Percentiles rank a stretch among this genome's conserved stretches.
phyloP scores from a whole-genome alignment of 352 stramenopile genomes.

The Salisapilia sapeloensis region DNA sequence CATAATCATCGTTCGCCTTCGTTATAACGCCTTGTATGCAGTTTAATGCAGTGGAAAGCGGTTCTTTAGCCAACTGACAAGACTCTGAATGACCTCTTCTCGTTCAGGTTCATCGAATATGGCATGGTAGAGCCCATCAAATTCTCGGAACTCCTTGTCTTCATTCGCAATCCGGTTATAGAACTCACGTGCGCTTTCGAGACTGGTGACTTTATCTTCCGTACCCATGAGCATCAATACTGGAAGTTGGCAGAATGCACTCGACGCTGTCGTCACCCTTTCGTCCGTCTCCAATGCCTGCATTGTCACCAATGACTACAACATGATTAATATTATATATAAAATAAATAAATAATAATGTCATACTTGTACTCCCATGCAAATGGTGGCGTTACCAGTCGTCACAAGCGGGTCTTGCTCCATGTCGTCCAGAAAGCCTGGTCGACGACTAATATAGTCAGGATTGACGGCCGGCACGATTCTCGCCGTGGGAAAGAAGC shows the following conservation, averaged over 20 bases:
- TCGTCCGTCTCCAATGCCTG: neutral
- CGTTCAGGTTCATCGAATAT: conserved; percentile 47
- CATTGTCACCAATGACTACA: no score
- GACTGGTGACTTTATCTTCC: conserved; percentile 27
- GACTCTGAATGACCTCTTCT: conserved; percentile 19
- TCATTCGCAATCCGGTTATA: conserved; percentile 12
- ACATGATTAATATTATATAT: no score
- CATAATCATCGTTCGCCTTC: no score
- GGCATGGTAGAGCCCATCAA: conserved; percentile 30
- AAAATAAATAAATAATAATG: no score
- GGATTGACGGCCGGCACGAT: neutral
- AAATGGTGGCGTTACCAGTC: neutral
- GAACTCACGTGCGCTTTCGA: conserved; percentile 25
- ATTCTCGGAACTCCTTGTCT: conserved; percentile 44
- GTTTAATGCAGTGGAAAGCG: conserved; percentile 17
- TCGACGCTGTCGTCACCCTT: neutral
- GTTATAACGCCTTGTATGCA: no score
- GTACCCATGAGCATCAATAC: conserved; percentile 17
- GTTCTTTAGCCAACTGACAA: conserved; percentile 23
- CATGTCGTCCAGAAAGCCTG: neutral
- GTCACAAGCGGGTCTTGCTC: conserved; percentile 3
- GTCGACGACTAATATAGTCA: neutral
- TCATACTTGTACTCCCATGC: conserved; percentile 1
- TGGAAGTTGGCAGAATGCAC: neutral
- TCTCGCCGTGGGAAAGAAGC: neutral